Base-by-base conservation (phyloP, 345 rosid species). In the Turnera subulata region DNA sequence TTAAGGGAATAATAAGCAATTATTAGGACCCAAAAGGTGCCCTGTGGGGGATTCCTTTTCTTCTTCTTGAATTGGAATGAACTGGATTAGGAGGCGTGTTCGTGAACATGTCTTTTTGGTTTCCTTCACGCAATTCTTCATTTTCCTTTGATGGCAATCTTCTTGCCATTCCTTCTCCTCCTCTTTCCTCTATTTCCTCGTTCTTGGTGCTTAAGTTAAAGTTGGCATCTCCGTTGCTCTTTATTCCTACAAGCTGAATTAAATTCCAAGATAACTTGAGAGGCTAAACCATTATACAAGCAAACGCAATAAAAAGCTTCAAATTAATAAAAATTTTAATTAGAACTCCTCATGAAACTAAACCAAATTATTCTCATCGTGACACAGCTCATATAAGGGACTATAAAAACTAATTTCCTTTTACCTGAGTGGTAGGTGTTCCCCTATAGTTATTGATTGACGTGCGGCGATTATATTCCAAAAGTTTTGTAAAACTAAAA, bases 21-120 rank as follows among this genome's bases (percentile, higher is more conserved):
- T 2, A 16, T 68, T 72, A 89, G 62, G 95, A 78, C 17, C 79
- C 80, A 76, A 81, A 82, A 48, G 97, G 93, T 50, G 97, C 91
- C 59, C 97, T 76, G 32, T 70, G 95, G 58, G 97, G 96, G 40
- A 82, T 76, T 63, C 96, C 96, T 79, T 91, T 91, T 69, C 97
- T 82, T 66, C 97, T 78, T 45, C 93, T 84, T 68, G 77, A 75
- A 61, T 67, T 77, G 23, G 91, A 76, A 69, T 73, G 77, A 53
- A 72, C 78, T 51, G 78, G 77, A 58, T 82, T 80, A 56, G 76
- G 74, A 71, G 73, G 82, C 65, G 82, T 79, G 69, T 74, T 56
- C 46, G 81, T 73, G 69, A 82, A 68, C 52, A 71, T 78, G 80
- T 70, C 84, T 72, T 78, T 71, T 64, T 80, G 73, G 67, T 77